Evolutionary conservation across 257 asterid species (phyloP).

Genomic region (Salvia splendens): DNA sequence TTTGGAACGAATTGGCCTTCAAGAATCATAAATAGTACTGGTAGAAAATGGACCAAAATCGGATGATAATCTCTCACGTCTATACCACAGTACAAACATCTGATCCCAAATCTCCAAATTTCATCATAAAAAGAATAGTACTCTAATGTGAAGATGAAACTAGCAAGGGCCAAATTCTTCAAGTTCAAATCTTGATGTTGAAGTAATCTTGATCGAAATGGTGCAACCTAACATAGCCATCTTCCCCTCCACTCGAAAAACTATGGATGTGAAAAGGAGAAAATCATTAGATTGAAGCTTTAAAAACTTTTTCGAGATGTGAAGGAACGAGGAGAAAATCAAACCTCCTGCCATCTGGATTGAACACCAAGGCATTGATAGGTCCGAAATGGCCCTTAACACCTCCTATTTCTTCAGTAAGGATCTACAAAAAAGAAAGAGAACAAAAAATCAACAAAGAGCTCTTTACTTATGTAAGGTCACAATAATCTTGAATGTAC

Average conservation of each 20-base stretch:
- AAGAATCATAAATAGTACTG: not conserved
- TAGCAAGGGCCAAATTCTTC: not conserved
- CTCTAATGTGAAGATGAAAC: not conserved
- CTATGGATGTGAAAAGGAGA: slow-evolving; percentile 33
- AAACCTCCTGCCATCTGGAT: slow-evolving; percentile 94
- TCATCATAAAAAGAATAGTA: not conserved
- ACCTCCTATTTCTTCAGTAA: slow-evolving; percentile 86
- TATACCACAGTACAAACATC: not conserved
- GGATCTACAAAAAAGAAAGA: slow-evolving; percentile 51
- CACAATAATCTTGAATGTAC: slow-evolving; percentile 8
- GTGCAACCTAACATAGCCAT: slow-evolving; percentile 87
- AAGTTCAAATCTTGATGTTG: slow-evolving; percentile 62
- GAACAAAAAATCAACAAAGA: slow-evolving; percentile 24
- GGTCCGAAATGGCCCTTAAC: slow-evolving; percentile 98
- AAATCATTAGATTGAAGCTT: slow-evolving; percentile 3
- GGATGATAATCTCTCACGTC: not conserved
- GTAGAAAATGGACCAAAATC: not conserved
- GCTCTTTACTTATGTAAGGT: not conserved
- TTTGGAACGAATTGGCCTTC: not conserved
- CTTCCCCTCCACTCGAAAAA: slow-evolving; percentile 95
- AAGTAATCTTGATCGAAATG: slow-evolving; percentile 86
- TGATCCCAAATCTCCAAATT: slow-evolving; percentile 14
- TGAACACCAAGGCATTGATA: slow-evolving; percentile 90
- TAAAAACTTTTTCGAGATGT: not conserved
- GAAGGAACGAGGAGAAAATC: not conserved